phyloP scores from a whole-genome alignment of 2,329 filamentous ascomycete species.

The Teratosphaeria nubilosa region DNA sequence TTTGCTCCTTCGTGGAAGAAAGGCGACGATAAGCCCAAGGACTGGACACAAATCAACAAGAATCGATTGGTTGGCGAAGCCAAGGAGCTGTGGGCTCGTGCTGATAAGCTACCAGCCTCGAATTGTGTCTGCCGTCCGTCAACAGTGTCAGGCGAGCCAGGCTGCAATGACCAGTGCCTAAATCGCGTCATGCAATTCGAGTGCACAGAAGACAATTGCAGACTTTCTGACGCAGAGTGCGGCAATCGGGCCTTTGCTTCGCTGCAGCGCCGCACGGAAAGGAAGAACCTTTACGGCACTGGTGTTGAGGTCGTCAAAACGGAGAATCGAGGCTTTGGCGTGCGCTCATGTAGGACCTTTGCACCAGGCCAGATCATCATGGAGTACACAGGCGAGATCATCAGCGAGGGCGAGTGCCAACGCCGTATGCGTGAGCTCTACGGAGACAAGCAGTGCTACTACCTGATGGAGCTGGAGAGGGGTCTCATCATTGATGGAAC shows the following conservation, averaged over 20 bases:
- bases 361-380: conserved; percentile 89
- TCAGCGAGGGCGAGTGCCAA: conserved; percentile 88
- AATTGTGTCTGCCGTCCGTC: conserved; percentile 58
- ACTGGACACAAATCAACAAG: conserved; percentile 85
- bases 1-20: conserved; percentile 67
- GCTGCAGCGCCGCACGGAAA: conserved; percentile 61
- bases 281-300: conserved; percentile 75
- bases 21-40: conserved; percentile 81
- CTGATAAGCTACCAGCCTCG: conserved; percentile 19
- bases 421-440: conserved; percentile 87
- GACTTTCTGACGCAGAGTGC: conserved; percentile 61
- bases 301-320: conserved; percentile 96
- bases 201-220: conserved; percentile 85
- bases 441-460: conserved; percentile 95
- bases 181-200: conserved; percentile 97
- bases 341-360: conserved; percentile 83
- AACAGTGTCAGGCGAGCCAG: conserved; percentile 47
- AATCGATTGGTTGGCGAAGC: conserved; percentile 62
- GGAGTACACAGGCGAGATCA: conserved; percentile 96
- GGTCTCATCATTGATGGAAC: conserved; percentile 98
- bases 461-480: conserved; percentile 96
- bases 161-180: conserved; percentile 82
- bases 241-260: conserved; percentile 81
- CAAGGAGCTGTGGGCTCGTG: conserved; percentile 24
- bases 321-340: conserved; percentile 75